A percentile compares a stretch with the other conserved stretches of the same genome.
phyloP scores from a whole-genome alignment of 139 green algal species.

The Chlamydomonas schloesseri region DNA sequence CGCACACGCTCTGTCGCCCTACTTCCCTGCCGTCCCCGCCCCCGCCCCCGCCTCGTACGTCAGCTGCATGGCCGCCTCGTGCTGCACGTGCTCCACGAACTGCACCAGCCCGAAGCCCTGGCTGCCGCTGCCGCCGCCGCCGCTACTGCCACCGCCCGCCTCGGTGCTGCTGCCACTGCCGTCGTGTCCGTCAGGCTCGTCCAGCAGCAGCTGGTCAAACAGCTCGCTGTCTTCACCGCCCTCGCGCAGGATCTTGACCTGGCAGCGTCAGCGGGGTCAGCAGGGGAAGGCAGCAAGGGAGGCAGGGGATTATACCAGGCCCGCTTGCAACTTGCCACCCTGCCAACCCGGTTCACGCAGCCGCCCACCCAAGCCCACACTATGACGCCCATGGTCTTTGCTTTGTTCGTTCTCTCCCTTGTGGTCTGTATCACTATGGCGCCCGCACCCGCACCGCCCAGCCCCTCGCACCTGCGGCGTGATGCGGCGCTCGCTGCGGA shows the following conservation, averaged over 20 bases:
- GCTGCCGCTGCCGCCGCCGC: background rate
- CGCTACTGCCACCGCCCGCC: background rate
- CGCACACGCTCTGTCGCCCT: background rate
- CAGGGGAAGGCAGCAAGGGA: too few relatives aligned
- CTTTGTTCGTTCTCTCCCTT: too few relatives aligned
- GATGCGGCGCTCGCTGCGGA: conserved; percentile 69
- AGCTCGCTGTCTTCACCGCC: conserved; percentile 62
- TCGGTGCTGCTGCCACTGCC: background rate
- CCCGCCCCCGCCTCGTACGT: conserved; percentile 30
- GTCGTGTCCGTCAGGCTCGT: conserved; percentile 68
- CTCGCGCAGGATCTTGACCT: conserved; percentile 71
- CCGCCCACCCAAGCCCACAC: too few relatives aligned
- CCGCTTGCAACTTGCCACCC: background rate
- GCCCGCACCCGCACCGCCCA: too few relatives aligned
- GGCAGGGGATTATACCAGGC: background rate
- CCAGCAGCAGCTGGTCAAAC: conserved; percentile 81
- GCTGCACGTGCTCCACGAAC: conserved; percentile 66
- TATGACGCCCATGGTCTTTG: too few relatives aligned
- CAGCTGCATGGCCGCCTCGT: conserved; percentile 58
- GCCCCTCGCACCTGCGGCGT: conserved; percentile 76
- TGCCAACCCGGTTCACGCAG: background rate
- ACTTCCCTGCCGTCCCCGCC: background rate
- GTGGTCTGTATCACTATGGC: too few relatives aligned
- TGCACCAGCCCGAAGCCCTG: conserved; percentile 53
- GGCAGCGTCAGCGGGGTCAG: too few relatives aligned